These are phyloP conservation scores for Fusarium temperatum DNA, from an alignment of 2,329 filamentous ascomycete species.

Conservation along the genomic window DNA sequence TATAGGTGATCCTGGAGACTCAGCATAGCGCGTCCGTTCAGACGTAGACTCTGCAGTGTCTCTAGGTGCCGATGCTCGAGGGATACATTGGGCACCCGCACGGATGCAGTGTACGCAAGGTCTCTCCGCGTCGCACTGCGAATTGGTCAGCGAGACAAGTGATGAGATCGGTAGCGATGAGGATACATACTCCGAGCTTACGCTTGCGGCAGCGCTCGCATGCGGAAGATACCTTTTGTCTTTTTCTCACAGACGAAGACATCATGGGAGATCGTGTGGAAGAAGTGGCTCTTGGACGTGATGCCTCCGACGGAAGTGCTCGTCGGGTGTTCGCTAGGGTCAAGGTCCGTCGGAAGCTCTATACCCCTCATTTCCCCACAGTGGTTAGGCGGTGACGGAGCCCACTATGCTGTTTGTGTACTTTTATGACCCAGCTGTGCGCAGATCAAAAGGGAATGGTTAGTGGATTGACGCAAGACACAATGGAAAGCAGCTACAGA, in stretches of 20 bases:
- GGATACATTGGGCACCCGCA: background rate
- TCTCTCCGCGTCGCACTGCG: background rate
- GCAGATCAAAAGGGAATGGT: background rate
- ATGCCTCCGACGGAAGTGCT: background rate
- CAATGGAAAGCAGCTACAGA: background rate
- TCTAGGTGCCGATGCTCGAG: background rate
- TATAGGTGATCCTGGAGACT: background rate
- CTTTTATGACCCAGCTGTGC: rapidly evolving
- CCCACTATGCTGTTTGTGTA: background rate
- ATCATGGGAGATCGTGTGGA: rapidly evolving
- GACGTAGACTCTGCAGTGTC: too few relatives aligned
- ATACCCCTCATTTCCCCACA: background rate
- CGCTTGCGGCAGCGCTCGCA: background rate
- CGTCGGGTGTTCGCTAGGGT: rapidly evolving
- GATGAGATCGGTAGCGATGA: rapidly evolving
- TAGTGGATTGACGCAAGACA: background rate
- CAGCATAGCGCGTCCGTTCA: too few relatives aligned
- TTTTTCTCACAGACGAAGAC: background rate
- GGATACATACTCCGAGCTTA: background rate
- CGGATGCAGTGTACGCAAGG: background rate
- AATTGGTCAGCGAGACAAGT: background rate
- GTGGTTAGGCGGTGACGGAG: background rate
- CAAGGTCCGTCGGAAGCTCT: background rate
- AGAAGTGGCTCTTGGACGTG: too few relatives aligned
- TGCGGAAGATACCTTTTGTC: background rate